Conservation (phyloP, 78 protist genomes). For the Emiliania huxleyi region DNA sequence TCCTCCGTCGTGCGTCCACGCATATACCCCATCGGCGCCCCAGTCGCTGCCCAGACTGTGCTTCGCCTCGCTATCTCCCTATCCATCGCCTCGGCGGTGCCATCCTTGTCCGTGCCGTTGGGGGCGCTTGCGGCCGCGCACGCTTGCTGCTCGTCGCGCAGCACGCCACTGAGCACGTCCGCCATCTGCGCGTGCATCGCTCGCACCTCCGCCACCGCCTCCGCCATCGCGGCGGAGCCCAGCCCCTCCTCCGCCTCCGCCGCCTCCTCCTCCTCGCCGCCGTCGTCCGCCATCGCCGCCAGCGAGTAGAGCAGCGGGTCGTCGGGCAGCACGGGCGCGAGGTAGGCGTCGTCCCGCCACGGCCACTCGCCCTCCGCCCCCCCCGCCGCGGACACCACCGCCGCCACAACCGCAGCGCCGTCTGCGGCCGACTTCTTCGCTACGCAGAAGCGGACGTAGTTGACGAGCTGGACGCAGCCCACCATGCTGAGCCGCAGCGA, state of each 20-base stretch:
- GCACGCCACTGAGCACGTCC: neutral
- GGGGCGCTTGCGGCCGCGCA: too few relatives aligned
- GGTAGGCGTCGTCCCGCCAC: neutral
- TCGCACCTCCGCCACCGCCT: neutral
- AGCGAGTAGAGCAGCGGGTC: slow-evolving; percentile 5
- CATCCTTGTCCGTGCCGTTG: too few relatives aligned
- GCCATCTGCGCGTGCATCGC: neutral
- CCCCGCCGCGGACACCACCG: neutral
- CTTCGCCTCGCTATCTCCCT: too few relatives aligned
- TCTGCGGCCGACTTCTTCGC: neutral
- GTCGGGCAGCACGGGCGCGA: neutral
- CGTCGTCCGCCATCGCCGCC: neutral
- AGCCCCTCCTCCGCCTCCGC: neutral
- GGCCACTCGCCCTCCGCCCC: neutral
- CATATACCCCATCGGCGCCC: too few relatives aligned
- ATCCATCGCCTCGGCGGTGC: too few relatives aligned
- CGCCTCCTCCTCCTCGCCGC: neutral
- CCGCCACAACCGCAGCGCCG: too few relatives aligned
- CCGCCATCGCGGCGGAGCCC: neutral
- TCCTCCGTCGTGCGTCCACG: too few relatives aligned
- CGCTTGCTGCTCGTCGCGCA: neutral
- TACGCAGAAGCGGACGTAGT: too few relatives aligned
- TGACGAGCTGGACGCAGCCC: neutral
- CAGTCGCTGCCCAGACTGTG: too few relatives aligned
- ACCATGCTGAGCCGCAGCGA: neutral